phyloP scores from a whole-genome alignment of 2,329 filamentous ascomycete species.

The Xylaria polymorpha region DNA sequence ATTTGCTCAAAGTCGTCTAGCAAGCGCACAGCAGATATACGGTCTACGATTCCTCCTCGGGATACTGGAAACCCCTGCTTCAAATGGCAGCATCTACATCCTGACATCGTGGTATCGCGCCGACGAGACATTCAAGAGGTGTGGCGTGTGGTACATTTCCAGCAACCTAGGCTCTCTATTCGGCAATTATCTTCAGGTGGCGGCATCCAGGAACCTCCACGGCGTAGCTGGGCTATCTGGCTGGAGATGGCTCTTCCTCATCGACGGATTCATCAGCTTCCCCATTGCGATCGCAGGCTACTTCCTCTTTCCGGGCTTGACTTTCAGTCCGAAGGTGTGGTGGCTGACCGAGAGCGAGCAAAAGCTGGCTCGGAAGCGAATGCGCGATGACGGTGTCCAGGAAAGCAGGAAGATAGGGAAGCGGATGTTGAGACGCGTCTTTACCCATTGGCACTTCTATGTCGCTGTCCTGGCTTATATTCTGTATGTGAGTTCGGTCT shows the following conservation, averaged over 20 bases:
- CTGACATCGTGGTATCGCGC: not conserved
- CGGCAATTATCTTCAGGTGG: not conserved
- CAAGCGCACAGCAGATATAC: not conserved
- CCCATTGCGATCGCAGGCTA: not conserved
- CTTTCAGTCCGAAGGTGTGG: constrained; percentile 6
- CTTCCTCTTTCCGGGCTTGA: not conserved
- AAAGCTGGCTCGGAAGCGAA: not conserved
- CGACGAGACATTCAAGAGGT: constrained; percentile 3
- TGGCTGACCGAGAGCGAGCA: not conserved
- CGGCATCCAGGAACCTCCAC: not conserved
- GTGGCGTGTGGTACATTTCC: not conserved
- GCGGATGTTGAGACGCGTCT: not conserved
- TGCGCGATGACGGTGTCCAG: not conserved
- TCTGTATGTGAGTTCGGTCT: not conserved
- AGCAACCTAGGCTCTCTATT: not conserved
- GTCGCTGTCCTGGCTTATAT: not conserved
- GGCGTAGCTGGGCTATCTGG: not conserved
- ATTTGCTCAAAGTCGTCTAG: constrained; percentile 3
- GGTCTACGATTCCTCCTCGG: not conserved
- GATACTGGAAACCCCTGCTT: not conserved
- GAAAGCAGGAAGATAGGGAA: constrained; percentile 4
- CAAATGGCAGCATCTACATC: not conserved
- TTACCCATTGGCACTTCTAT: constrained; percentile 2
- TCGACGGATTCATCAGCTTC: not conserved
- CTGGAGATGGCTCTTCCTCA: constrained; percentile 2